Base-by-base conservation (phyloP, 345 rosid species). In the Ricinus communis region DNA sequence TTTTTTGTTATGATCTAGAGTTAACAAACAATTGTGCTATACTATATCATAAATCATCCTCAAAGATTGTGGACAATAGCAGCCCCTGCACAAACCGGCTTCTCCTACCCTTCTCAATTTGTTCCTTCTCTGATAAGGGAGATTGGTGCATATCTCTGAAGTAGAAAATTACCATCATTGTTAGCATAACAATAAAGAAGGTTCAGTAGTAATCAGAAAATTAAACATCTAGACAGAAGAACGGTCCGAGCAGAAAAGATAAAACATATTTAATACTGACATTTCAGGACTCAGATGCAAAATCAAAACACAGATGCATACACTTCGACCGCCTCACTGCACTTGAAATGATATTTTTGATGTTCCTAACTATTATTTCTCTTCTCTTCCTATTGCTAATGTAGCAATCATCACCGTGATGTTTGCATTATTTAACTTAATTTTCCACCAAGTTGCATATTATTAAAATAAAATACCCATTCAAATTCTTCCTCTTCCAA, bases 11-110 rank as follows among this genome's bases (percentile, higher is more conserved):
- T 25, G 27, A 67, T 50, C 71, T 57, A 50, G 49, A 38, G 43
- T 52, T 41, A 49, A 60, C 60, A 49, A 62, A 33, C 64, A 70
- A 61, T 40, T 70, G 24, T 10, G 45, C 52, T 31, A 56, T 47
- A 54, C 25, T 14, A n/a, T 27, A 19, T 54, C 47, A 90, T 49
- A 75, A 83, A 75, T 62, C 72, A 13, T 81, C 74, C 59, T 73
- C 73, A 22, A 87, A 70, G 74, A 91, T 79, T 68, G 90, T 83
- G 61, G 97, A 89, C 52, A 82, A 73, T 59, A 88, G 66, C 25
- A 91, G 69, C 71, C 84, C 89, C 83, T 83, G 93, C 77, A 87
- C 88, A 83, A 84, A 91, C 67, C 82, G 79, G 59, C 91, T 77
- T 77, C 83, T 88, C 46, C 78, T 84, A 40, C 85, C 82, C 84